These are phyloP conservation scores for Cercis canadensis DNA, from an alignment of 306 rosid species.

Conservation along the genomic window DNA sequence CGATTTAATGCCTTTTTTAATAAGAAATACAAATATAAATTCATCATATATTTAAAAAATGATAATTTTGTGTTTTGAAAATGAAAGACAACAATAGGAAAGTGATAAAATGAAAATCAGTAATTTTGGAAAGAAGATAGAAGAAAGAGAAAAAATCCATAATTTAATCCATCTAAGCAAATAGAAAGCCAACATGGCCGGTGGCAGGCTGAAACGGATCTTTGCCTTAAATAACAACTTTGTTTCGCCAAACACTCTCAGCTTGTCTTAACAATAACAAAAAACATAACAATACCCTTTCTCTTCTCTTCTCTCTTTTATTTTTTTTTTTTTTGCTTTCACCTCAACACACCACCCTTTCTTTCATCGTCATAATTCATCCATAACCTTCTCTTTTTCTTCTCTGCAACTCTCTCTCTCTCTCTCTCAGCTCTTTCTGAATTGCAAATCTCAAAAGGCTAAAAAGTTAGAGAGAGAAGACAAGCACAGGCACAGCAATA, in stretches of 20 bases:
- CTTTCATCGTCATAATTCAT: constrained; percentile 49
- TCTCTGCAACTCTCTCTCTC: constrained; percentile 46
- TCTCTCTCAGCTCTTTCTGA: constrained; percentile 42
- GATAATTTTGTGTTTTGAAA: too few relatives aligned
- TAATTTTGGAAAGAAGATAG: neutral
- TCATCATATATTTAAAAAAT: too few relatives aligned
- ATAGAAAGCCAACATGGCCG: constrained; percentile 52
- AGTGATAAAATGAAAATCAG: neutral
- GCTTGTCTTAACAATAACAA: neutral
- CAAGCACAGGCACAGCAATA: constrained; percentile 59
- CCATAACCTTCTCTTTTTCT: constrained; percentile 41
- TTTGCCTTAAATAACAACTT: constrained; percentile 70
- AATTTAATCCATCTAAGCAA: constrained; percentile 16
- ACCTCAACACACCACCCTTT: constrained; percentile 21
- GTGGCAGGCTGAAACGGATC: constrained; percentile 57
- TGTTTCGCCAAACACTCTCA: constrained; percentile 23
- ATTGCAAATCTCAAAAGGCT: constrained; percentile 71
- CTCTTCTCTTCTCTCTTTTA: too few relatives aligned
- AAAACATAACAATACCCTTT: neutral
- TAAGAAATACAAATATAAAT: too few relatives aligned
- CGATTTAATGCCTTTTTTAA: too few relatives aligned
- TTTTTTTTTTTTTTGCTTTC: too few relatives aligned
- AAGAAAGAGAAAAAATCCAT: neutral
- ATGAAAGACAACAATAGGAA: neutral
- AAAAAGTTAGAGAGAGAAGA: constrained; percentile 77